These are phyloP conservation scores for Thermothielavioides terrestris DNA, from an alignment of 495 filamentous ascomycete species.

Conservation along the genomic window DNA sequence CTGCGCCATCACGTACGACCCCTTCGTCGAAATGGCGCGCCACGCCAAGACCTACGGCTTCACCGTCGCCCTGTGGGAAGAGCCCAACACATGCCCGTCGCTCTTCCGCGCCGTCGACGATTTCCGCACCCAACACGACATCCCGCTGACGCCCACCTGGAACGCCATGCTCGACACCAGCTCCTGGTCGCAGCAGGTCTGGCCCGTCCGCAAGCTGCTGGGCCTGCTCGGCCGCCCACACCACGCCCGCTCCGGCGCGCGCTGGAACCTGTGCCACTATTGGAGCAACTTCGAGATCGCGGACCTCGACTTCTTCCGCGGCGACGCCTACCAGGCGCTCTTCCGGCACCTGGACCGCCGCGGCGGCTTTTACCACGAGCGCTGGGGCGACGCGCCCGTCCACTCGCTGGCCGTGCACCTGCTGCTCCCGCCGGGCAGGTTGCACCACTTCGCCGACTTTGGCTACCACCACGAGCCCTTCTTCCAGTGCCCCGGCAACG, in stretches of 20 bases:
- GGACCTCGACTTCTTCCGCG: constrained; percentile 45
- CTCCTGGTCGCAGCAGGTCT: constrained; percentile 29
- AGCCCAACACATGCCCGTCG: constrained; percentile 38
- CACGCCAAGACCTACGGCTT: constrained; percentile 46
- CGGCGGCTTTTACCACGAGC: constrained; percentile 48
- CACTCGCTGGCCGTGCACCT: constrained; percentile 44
- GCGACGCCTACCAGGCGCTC: constrained; percentile 39
- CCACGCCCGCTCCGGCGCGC: constrained; percentile 28
- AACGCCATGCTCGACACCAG: constrained; percentile 29
- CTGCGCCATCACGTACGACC: constrained; percentile 49
- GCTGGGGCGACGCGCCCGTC: constrained; percentile 51
- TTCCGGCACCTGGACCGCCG: constrained; percentile 38
- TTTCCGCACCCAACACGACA: constrained; percentile 30
- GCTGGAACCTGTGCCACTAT: constrained; percentile 49
- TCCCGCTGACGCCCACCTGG: constrained; percentile 29
- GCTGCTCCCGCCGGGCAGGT: constrained; percentile 39
- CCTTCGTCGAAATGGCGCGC: constrained; percentile 45
- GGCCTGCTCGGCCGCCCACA: constrained; percentile 26
- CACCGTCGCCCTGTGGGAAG: constrained; percentile 44
- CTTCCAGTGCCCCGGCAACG: constrained; percentile 40
- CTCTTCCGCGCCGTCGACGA: constrained; percentile 41
- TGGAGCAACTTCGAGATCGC: constrained; percentile 54
- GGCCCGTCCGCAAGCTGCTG: constrained; percentile 30
- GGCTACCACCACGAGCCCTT: constrained; percentile 45
- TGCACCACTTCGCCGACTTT: constrained; percentile 47